Evolutionary conservation across 73 alveolate genomes (phyloP), one percentile per base, ranked within the genome.

Genomic region (Effrenium voratum): DNA sequence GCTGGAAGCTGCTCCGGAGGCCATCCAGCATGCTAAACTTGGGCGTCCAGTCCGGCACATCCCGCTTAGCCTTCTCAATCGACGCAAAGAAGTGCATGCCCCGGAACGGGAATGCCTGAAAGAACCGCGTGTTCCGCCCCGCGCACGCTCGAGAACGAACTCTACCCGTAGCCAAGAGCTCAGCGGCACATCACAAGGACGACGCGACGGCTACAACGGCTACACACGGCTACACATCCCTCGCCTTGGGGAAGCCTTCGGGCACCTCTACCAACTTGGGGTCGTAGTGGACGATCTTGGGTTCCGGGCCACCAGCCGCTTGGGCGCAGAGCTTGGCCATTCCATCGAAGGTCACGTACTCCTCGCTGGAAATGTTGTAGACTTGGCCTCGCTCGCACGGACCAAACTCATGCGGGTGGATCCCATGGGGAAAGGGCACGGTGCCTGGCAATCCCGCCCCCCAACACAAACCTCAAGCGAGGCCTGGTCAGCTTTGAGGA

Each of bases 281-380:
- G 45, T 92, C 98, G 82, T 73, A 92, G 66, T 92, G 91, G 79
- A 92, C 98, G 91, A 92, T 92, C 66, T 92, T 81, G 44, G 98
- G 98, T 81, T 92, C 98, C 26, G 98, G 82, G 38, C 50, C 66
- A 63, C 98, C 98, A 24, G 98, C 98, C 5, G 98, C 98, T 49
- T 49, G 63, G 6, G 98, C 98, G 72, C 98, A 92, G 16, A 75
- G 91, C 98, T 92, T 92, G 63, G 98, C 98, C 98, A 92, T 92
- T 57, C 98, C 98, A 55, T 92, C 98, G 38, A 92, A 92, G 40
- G 98, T 92, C 91, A 92, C 98, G 38, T 73, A 92, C 91, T 92
- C 98, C 91, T 92, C 98, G 81, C 98, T 75, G 98, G 98, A 92
- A 81, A 92, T 77, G 66, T 92, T 92, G 98, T 91, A 91, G 90